phyloP scores from a whole-genome alignment of 345 rosid species.

The Citrus australasica region DNA sequence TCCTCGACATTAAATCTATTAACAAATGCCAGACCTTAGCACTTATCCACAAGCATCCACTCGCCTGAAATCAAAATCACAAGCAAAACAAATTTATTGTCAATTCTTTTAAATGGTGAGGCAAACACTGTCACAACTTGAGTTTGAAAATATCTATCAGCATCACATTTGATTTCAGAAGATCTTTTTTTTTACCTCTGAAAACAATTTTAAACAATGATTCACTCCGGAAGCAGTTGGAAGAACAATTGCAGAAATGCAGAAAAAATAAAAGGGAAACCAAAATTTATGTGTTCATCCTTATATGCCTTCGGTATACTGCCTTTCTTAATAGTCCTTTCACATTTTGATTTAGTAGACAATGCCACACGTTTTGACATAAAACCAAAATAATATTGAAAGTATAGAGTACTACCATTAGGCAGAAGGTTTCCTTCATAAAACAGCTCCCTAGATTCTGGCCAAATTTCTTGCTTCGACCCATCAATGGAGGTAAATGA shows the following conservation, averaged over 20 bases:
- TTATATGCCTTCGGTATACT: neutral
- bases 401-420: constrained; percentile 38
- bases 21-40: constrained; percentile 47
- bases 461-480: constrained; percentile 77
- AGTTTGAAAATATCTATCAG: neutral
- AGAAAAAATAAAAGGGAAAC: neutral
- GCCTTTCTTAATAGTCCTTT: neutral
- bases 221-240: neutral
- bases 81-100: neutral
- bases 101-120: neutral
- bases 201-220: neutral
- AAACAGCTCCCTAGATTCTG: constrained; percentile 52
- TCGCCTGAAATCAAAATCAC: constrained; percentile 46
- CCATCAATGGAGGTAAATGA: constrained; percentile 70
- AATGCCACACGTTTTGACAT: neutral
- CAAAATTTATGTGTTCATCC: neutral
- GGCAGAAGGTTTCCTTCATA: constrained; percentile 65
- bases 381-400: neutral
- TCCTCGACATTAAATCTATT: constrained; percentile 52
- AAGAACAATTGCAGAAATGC: neutral
- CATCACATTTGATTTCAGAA: neutral
- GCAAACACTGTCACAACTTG: neutral
- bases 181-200: neutral
- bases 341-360: neutral
- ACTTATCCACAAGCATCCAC: constrained; percentile 76